Evolutionary conservation across 2,329 filamentous ascomycete species (phyloP).

Genomic region (Phaeosphaeriaceae sp.): DNA sequence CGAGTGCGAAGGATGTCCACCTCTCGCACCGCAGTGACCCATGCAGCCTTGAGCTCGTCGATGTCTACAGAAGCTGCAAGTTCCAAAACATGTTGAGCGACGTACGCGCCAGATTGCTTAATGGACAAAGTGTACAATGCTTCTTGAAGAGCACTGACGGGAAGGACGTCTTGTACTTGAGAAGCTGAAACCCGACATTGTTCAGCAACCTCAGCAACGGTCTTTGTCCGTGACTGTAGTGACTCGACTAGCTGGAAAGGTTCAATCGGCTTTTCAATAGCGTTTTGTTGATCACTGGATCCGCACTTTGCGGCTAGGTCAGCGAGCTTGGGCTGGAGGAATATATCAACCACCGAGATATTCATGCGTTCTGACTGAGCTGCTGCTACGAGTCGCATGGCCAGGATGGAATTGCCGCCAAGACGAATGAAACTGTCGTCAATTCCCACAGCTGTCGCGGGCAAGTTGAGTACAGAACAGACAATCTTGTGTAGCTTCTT

Average conservation of each 20-base stretch:
- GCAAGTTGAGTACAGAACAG: constrained; percentile 35
- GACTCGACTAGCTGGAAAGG: constrained; percentile 31
- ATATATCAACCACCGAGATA: constrained; percentile 40
- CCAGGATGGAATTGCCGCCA: constrained; percentile 40
- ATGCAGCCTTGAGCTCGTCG: constrained; percentile 54
- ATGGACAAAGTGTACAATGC: constrained; percentile 57
- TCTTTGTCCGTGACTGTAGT: constrained; percentile 13
- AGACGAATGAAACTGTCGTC: constrained; percentile 46
- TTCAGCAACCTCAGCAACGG: constrained; percentile 27
- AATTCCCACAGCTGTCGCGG: constrained; percentile 31
- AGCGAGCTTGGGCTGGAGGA: constrained; percentile 39
- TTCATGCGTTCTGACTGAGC: constrained; percentile 35
- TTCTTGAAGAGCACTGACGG: constrained; percentile 53
- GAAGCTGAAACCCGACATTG: constrained; percentile 30
- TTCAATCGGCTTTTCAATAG: constrained; percentile 16
- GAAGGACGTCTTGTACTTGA: constrained; percentile 49
- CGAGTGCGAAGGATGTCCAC: constrained; percentile 59
- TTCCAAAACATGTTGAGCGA: constrained; percentile 54
- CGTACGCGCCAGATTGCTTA: constrained; percentile 56
- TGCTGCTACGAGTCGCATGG: constrained; percentile 40
- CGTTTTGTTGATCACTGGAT: constrained; percentile 1
- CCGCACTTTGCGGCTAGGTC: constrained; percentile 37
- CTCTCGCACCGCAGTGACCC: constrained; percentile 54
- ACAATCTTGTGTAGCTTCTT: constrained; percentile 42
- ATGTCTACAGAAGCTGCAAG: constrained; percentile 51